Evolutionary conservation across 164 flowering plant genomes (phyloP), one percentile per base, ranked within the genome.

Genomic region (Magnolia officinalis): DNA sequence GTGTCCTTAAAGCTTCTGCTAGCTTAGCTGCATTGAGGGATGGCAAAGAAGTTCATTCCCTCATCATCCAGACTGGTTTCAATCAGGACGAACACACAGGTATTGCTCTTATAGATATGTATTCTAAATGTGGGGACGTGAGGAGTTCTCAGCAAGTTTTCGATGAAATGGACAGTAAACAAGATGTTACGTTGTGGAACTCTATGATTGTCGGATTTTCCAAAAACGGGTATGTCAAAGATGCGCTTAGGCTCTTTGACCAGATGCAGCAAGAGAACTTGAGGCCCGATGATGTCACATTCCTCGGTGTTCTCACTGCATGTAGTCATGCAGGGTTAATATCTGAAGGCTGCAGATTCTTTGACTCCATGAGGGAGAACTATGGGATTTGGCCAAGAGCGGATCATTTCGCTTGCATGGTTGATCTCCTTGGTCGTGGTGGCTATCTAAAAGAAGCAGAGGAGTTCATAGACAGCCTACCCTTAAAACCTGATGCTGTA

Each of bases 81-180:
- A 78, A 81, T 71, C 82, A 77, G 19, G 96, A 95, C 78, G 93
- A 88, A 70, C 76, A 84, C 77, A 89, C 90, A 8, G 20, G 91
- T 65, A 89, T 94, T 81, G 87, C 93, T 3, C 92, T 95, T 58
- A 77, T 95, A 50, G 98, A 95, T 83, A 92, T 93, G 96, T 93
- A 93, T 86, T 91, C 97, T 24, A 95, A 93, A 86, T 92, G 98
- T 81, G 98, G 98, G 64, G 98, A 91, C 73, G 80, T 92, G 63
- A 80, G 70, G 68, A 85, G 90, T 77, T 91, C 98, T 45, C 63
- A 72, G 18, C 86, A 84, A 74, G 93, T 91, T 78, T 95, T 95
- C 78, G 72, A 76, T 37, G 92, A 90, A 84, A 87, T 92, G 88
- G 70, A 23, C 10, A 70, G 71, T 63, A 92, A 85, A 84, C 73